Percentiles rank a stretch among this genome's conserved stretches.
Conservation (phyloP, 495 filamentous ascomycete genomes). For the Lasiosphaeris hirsuta region DNA sequence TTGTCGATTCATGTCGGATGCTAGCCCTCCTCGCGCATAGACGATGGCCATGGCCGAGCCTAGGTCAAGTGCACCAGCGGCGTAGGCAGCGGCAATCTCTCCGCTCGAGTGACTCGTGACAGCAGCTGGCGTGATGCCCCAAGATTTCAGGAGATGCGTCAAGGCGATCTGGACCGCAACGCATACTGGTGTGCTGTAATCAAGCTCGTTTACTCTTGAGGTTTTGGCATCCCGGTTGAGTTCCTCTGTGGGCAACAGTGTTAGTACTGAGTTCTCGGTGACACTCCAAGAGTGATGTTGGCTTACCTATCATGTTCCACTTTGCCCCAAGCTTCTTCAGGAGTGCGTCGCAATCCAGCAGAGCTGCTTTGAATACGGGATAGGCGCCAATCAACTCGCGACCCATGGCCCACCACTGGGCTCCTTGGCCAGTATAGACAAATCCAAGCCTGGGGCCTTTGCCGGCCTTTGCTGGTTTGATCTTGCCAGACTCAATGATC, state of each 20-base stretch:
- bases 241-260: slow-evolving; percentile 18
- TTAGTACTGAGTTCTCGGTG: not conserved
- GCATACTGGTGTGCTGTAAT: slow-evolving; percentile 43
- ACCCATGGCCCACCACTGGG: slow-evolving; percentile 56
- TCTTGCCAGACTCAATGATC: slow-evolving; percentile 19
- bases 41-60: slow-evolving; percentile 47
- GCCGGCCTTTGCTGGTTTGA: slow-evolving; percentile 14
- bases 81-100: slow-evolving; percentile 57
- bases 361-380: slow-evolving; percentile 25
- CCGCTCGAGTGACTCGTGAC: slow-evolving; percentile 62
- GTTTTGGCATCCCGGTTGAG: slow-evolving; percentile 23
- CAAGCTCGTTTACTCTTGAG: slow-evolving; percentile 24
- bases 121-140: slow-evolving; percentile 47
- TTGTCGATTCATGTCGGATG: slow-evolving; percentile 24
- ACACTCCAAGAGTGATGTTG: not conserved
- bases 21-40: slow-evolving; percentile 30
- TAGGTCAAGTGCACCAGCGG: slow-evolving; percentile 40
- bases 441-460: slow-evolving; percentile 23
- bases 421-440: slow-evolving; percentile 47
- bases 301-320: slow-evolving; percentile 25
- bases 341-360: slow-evolving; percentile 26
- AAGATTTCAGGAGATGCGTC: slow-evolving; percentile 49
- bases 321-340: slow-evolving; percentile 32
- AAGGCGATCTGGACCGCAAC: slow-evolving; percentile 52
- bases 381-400: slow-evolving; percentile 40